A percentile compares a stretch with the other conserved stretches of the same genome.
These are phyloP conservation scores for Amphichorda felina DNA, from an alignment of 2,329 filamentous ascomycete species.

Conservation along the genomic window DNA sequence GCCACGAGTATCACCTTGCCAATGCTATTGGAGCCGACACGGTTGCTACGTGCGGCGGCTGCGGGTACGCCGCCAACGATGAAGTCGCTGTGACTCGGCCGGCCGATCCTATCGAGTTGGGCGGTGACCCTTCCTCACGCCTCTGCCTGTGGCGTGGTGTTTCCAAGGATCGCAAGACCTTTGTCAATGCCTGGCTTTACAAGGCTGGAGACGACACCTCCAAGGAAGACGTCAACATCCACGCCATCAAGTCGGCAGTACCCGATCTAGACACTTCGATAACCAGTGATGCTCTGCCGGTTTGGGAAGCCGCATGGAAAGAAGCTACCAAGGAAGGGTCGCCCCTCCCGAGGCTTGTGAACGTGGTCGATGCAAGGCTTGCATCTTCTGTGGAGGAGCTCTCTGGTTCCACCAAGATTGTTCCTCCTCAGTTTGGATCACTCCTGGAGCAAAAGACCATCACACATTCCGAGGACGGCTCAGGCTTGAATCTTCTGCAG, in stretches of 20 bases:
- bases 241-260: slow-evolving; percentile 53
- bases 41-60: slow-evolving; percentile 62
- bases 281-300: not conserved
- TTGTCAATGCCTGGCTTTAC: slow-evolving; percentile 58
- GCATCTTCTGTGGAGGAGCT: slow-evolving; percentile 11
- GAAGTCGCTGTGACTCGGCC: slow-evolving; percentile 49
- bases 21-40: slow-evolving; percentile 75
- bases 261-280: slow-evolving; percentile 53
- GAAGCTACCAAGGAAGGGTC: not conserved
- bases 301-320: slow-evolving; percentile 1
- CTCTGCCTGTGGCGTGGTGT: slow-evolving; percentile 48
- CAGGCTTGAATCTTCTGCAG: slow-evolving; percentile 47
- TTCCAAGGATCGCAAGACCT: slow-evolving; percentile 51
- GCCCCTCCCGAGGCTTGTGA: slow-evolving; percentile 13
- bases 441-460: slow-evolving; percentile 3
- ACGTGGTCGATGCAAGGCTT: slow-evolving; percentile 22
- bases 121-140: slow-evolving; percentile 1
- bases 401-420: not conserved
- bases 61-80: slow-evolving; percentile 73
- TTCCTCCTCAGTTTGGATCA: not conserved
- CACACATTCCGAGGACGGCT: slow-evolving; percentile 3
- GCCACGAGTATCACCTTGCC: slow-evolving; percentile 88
- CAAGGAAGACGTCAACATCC: slow-evolving; percentile 28
- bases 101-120: not conserved
- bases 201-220: slow-evolving; percentile 10